Evolutionary conservation across 2,329 filamentous ascomycete genomes (phyloP).

Genomic region (Magnaporthiopsis incrustans): DNA sequence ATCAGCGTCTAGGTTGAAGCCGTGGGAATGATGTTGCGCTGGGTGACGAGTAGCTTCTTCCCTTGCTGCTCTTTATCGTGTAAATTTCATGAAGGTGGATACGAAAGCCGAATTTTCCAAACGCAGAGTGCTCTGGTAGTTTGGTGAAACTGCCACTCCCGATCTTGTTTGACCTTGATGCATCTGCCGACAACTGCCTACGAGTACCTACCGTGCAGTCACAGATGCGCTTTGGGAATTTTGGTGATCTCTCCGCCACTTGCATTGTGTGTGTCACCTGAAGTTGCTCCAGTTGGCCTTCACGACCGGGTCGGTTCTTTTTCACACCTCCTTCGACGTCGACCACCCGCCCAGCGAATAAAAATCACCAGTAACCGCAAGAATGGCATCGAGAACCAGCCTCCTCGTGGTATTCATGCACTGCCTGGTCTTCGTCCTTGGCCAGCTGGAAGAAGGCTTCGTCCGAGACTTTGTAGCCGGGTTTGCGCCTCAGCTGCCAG

Average conservation of each 20-base stretch:
- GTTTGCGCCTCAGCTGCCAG: neutral
- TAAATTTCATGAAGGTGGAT: neutral
- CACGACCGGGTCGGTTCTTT: no score
- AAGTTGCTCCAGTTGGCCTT: no score
- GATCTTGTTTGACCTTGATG: neutral
- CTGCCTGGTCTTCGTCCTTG: neutral
- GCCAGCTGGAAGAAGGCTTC: neutral
- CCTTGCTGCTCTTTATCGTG: neutral
- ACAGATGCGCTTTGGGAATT: no score
- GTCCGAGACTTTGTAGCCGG: neutral
- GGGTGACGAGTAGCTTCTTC: neutral
- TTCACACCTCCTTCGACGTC: no score
- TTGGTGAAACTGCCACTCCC: neutral
- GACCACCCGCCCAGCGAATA: no score
- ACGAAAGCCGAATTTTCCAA: neutral
- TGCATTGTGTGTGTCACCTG: no score
- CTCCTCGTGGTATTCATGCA: neutral
- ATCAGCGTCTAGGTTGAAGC: constrained; percentile 58
- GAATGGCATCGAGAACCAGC: neutral
- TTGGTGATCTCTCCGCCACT: no score
- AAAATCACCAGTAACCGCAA: neutral
- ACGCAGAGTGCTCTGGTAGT: neutral
- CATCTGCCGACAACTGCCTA: neutral
- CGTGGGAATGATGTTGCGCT: neutral
- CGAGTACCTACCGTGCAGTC: no score